Percentiles rank a stretch among this genome's conserved stretches.
Evolutionary conservation across 148 eudicot species (phyloP).

Genomic region (Diospyros lotus): DNA sequence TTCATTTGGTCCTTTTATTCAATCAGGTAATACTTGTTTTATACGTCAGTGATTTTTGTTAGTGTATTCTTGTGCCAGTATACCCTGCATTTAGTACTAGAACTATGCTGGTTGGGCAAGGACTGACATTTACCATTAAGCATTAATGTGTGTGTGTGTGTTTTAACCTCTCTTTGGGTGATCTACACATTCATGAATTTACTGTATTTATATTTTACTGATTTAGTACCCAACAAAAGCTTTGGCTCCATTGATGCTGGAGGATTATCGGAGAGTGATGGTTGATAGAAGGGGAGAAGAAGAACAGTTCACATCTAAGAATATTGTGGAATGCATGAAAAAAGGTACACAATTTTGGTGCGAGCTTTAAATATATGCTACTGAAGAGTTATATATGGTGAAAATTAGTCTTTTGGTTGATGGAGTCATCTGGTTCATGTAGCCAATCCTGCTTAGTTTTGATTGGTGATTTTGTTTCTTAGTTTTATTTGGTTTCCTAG

Average conservation of each 20-base stretch:
- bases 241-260: slow-evolving; percentile 81
- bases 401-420: too few relatives aligned
- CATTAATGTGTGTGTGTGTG: not conserved
- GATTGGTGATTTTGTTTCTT: too few relatives aligned
- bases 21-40: not conserved
- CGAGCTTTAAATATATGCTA: not conserved
- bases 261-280: slow-evolving; percentile 88
- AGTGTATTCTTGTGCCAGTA: not conserved
- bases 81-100: not conserved
- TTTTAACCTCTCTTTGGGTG: not conserved
- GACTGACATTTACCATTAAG: not conserved
- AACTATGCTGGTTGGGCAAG: not conserved
- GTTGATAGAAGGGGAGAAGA: slow-evolving; percentile 83
- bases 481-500: too few relatives aligned
- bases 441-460: too few relatives aligned
- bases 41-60: too few relatives aligned
- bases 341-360: slow-evolving; percentile 47
- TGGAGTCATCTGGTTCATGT: too few relatives aligned
- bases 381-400: too few relatives aligned
- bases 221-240: slow-evolving; percentile 90
- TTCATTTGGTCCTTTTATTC: not conserved
- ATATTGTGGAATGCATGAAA: slow-evolving; percentile 69
- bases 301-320: slow-evolving; percentile 69
- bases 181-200: slow-evolving; percentile 3
- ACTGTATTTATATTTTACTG: not conserved